Evolutionary conservation across 768 basidiomycete species (phyloP), one percentile per base, ranked within the genome.

Genomic region (Leccinum subgranulosum): DNA sequence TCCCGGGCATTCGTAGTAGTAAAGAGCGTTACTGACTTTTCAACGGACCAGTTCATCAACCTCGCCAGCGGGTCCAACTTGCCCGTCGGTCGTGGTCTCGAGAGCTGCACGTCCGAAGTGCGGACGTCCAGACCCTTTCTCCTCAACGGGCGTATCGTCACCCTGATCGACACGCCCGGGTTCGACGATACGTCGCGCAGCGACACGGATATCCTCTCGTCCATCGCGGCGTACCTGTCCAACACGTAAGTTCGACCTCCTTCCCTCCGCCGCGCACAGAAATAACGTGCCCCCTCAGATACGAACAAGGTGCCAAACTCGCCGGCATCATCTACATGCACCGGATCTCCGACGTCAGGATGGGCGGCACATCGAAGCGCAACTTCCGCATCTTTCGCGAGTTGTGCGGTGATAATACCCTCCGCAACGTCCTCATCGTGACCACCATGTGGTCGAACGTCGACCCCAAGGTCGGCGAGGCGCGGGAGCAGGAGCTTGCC

Each of bases 131-230:
- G 69, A 14, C 73, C 80, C 1, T 82, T 84, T 61, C 60, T 73
- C 41, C 64, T 83, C 34, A 77, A 80, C 48, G 81, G 78, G 11
- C 72, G 72, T 7, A 65, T 61, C 52, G 68, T 85, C 53, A 78
- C 74, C 12, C 67, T 86, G 29, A 77, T 86, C 43, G 84, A 86
- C 66, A 85, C 84, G 0, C 84, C 84, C 15, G 84, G 84, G 5
- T 85, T 85, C 64, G 83, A 84, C 60, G 82, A 85, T 60, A 80
- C 82, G 9, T 19, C 59, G 12, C 75, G 73, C 46, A 80, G 76
- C 58, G 82, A 84, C 57, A 75, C 77, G 1, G 81, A 80, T 41
- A 75, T 84, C 11, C 69, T 84, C 36, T 76, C 73, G 28, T 76
- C 79, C 74, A 82, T 83, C 53, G 79, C 81, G 58, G 76, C 34